Conservation (phyloP, 148 eudicot genomes). For the Nepenthes gracilis region DNA sequence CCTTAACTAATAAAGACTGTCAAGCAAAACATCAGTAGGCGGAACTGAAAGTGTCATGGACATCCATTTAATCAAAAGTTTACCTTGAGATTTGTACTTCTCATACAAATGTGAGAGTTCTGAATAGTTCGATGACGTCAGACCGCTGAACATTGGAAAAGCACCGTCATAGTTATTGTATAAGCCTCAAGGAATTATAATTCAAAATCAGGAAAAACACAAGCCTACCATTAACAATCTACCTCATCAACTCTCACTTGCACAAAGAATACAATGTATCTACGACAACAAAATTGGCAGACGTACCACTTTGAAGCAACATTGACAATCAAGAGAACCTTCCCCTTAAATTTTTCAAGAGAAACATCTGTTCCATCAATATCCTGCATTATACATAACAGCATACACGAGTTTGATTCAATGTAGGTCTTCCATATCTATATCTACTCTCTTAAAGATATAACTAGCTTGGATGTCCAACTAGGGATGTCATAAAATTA, state of each 20-base stretch:
- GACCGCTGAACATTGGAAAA: constrained; percentile 48
- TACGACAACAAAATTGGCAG: background rate
- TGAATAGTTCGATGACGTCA: constrained; percentile 78
- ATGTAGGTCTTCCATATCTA: background rate
- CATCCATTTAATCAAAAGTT: background rate
- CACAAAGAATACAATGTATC: background rate
- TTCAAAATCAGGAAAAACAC: background rate
- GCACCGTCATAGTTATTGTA: background rate
- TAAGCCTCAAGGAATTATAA: background rate
- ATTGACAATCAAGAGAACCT: constrained; percentile 72
- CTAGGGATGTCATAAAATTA: no score
- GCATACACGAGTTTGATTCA: background rate
- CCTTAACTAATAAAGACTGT: no score
- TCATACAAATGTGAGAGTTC: constrained; percentile 79
- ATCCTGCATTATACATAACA: constrained; percentile 40
- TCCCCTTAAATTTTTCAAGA: constrained; percentile 77
- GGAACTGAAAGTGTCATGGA: no score
- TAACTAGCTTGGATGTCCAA: no score
- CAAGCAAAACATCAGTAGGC: no score
- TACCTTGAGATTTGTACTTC: constrained; percentile 84
- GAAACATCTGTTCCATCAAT: constrained; percentile 69
- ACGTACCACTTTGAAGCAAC: constrained; percentile 88
- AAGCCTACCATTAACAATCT: background rate
- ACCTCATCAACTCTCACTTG: background rate
- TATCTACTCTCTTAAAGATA: background rate